Base-by-base conservation (phyloP, 2,329 filamentous ascomycete genomes). In the Alternaria viburni region DNA sequence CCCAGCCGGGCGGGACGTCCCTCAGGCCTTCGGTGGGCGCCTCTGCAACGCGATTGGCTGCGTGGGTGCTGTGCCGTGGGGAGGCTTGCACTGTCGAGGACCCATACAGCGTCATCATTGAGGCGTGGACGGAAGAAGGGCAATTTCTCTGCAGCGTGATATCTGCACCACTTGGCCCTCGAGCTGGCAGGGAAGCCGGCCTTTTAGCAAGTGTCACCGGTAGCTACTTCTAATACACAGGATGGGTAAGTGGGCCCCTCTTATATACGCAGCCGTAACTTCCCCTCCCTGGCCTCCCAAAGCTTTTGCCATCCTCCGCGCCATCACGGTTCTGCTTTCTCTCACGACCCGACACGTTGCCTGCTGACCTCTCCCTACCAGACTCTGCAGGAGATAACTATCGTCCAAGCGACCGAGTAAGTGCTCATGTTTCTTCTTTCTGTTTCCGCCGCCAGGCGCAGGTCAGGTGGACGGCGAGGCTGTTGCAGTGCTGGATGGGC, bases 91-190 rank as follows among this genome's bases (percentile, higher is more conserved):
- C 67, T 62, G 59, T 75, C 69, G 62, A 72, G 70, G 69, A 60
- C 68, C 66, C 66, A 71, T 69, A 65, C 69, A 69, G 70, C 73
- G 72, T 73, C 75, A 74, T 74, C 69, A 46, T 45, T 59, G 50
- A 61, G 63, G 69, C 68, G 59, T 63, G 59, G 32, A 47, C 62
- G 62, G 59, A 64, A 66, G 67, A 74, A 76, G 74, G 74, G 75
- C 74, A 76, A 74, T 73, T 66, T 67, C 68, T 69, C 74, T 77
- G 74, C 74, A 76, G 71, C 61, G 69, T 70, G 68, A 71, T 61
- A 65, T 68, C 68, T 70, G 70, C 71, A 71, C 69, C 69, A 69
- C 69, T 70, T 69, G 72, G 69, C 68, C 71, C 65, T 70, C 76
- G 72, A 78, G 75, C 76, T 77, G 70, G 68, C 67, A 71, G 71